Evolutionary conservation across 495 filamentous ascomycete genomes (phyloP), one percentile per base, ranked within the genome.

Genomic region (Aspergillus asperescens): DNA sequence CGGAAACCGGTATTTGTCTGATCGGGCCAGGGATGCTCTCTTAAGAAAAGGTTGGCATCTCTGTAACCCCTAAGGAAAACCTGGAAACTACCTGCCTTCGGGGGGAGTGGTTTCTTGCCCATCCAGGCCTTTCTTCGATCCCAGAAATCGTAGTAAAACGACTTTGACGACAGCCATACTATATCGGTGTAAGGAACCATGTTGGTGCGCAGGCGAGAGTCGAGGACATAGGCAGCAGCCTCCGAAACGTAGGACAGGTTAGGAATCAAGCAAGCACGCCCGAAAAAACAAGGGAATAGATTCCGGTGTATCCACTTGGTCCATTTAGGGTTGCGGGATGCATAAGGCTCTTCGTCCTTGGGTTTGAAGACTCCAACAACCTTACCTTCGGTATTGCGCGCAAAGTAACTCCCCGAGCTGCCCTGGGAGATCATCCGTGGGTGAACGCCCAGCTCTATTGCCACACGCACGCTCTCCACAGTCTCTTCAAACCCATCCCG

Each of bases 191-290:
- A 96, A 0, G 93, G 93, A 10, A 99, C 93, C 43, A 99, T 72
- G 68, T 94, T 85, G 18, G 93, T 96, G 47, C 84, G 86, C 29
- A 99, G 75, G 57, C 92, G 87, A 50, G 82, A 83, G 71, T 99
- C 93, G 38, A 99, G 81, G 3, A 95, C 87, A 66, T 96, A 99
- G 34, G 93, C 92, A 10, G 93, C 93, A 15, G 93, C 93, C 75
- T 99, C 93, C 52, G 91, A 96, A 60, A 99, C 89, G 66, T 99
- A 99, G 42, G 90, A 96, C n/a, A 99, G 77, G 65, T 99, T 99
- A 34, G 93, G 93, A 68, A 99, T 99, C 49, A 99, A 80, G 63
- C 93, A 97, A 40, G 90, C 90, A 56, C 93, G 77, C 8, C 93
- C 93, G 59, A 99, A 99, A 70, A 87, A 96, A 71, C 91, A 99